Evolutionary conservation across 352 stramenopile species (phyloP).

Genomic region (Phytophthora cryptogea): DNA sequence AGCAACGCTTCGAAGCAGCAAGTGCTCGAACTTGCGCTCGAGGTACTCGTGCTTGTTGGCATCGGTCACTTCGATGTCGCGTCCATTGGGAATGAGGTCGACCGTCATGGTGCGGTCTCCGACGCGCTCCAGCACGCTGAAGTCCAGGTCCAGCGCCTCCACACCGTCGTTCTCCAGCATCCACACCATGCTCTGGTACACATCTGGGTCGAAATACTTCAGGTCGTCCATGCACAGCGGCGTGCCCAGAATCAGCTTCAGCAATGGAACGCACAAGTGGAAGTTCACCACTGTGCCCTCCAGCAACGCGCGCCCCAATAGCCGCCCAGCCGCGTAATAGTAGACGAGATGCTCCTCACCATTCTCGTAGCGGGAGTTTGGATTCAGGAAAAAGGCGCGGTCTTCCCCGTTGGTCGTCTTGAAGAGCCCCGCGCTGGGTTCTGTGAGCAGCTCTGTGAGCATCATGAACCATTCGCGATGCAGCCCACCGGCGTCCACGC

Average conservation of each 20-base stretch:
- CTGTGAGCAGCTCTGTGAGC: constrained; percentile 61
- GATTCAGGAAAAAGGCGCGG: constrained; percentile 67
- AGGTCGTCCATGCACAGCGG: constrained; percentile 95
- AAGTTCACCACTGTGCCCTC: constrained; percentile 95
- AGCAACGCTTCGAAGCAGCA: constrained; percentile 92
- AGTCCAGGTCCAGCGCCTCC: constrained; percentile 61
- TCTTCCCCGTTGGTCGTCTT: constrained; percentile 52
- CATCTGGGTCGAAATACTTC: constrained; percentile 76
- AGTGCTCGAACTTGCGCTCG: constrained; percentile 92
- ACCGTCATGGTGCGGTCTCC: constrained; percentile 37
- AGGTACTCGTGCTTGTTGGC: constrained; percentile 96
- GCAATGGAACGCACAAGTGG: constrained; percentile 94
- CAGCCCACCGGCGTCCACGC: constrained; percentile 84
- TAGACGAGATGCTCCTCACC: constrained; percentile 76
- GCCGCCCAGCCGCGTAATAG: constrained; percentile 55
- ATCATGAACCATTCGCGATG: constrained; percentile 91
- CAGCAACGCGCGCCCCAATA: constrained; percentile 65
- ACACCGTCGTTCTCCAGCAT: constrained; percentile 64
- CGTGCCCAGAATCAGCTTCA: constrained; percentile 97
- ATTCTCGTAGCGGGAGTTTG: constrained; percentile 57
- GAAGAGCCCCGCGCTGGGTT: constrained; percentile 59
- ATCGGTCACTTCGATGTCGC: constrained; percentile 90
- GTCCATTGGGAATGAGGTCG: constrained; percentile 63
- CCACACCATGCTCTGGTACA: constrained; percentile 68
- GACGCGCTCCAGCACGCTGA: constrained; percentile 54